Percentiles rank a stretch among this genome's conserved stretches.
Conservation (phyloP, 176 grass and related monocot species). For the Ensete ventricosum region DNA sequence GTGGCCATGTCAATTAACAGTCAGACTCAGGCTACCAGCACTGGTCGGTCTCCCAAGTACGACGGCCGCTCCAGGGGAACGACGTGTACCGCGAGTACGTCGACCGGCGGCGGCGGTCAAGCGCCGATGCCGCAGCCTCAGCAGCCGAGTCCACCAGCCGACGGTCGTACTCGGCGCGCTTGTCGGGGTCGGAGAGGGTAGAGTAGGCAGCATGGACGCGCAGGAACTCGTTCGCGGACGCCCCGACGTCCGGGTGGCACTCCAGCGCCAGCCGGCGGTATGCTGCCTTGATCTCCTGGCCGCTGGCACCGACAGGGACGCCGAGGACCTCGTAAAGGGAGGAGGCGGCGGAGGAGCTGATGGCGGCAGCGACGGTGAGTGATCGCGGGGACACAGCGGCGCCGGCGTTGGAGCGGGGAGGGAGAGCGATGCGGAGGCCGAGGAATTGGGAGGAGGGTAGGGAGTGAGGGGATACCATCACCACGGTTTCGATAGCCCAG, state of each 20-base stretch:
- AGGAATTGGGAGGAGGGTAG: neutral
- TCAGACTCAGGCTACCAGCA: constrained; percentile 30
- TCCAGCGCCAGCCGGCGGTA: constrained; percentile 50
- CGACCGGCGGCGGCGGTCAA: neutral
- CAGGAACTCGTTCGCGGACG: constrained; percentile 45
- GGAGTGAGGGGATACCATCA: neutral
- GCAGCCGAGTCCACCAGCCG: constrained; percentile 12
- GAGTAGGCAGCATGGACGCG: constrained; percentile 53
- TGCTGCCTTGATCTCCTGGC: constrained; percentile 52
- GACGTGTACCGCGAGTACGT: constrained; percentile 21
- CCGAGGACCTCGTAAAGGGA: constrained; percentile 61
- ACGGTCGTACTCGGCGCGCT: constrained; percentile 58
- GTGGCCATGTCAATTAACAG: neutral
- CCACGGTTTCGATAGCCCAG: neutral
- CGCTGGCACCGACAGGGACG: constrained; percentile 23
- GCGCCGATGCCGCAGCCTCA: neutral
- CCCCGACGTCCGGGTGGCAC: constrained; percentile 43
- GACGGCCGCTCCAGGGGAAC: constrained; percentile 27
- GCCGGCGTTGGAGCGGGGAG: neutral
- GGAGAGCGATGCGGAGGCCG: neutral
- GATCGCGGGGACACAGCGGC: neutral
- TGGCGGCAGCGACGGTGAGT: constrained; percentile 1
- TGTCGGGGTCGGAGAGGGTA: constrained; percentile 48
- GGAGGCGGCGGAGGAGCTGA: neutral
- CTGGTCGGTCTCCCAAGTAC: constrained; percentile 64